Evolutionary conservation across 2,329 filamentous ascomycete genomes (phyloP), one percentile per base, ranked within the genome.

Genomic region (Didymella segeticola): DNA sequence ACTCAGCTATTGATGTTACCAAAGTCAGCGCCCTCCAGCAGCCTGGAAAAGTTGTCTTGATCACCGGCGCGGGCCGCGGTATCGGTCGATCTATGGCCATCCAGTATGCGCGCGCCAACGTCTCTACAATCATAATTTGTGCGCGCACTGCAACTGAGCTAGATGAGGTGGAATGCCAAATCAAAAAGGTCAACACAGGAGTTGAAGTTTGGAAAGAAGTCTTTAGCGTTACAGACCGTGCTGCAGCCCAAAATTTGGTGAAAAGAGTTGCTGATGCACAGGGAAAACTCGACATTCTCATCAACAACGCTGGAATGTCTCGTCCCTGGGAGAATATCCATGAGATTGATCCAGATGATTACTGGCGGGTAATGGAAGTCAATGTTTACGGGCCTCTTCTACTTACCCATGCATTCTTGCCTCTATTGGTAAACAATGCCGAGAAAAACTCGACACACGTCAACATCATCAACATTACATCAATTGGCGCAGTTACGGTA

Each of bases 51-150:
- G 64, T 71, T 4, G 72, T 82, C 39, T 75, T 88, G 52, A 79
- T 87, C 43, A 83, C 79, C 1, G 85, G 84, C 8, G 83, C 80
- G 0, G 82, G 80, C 2, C 80, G 79, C 31, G 83, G 83, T 3
- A 79, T 86, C 29, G 84, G 85, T 5, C 75, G 74, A 2, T 77
- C 79, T 11, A 82, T 79, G 3, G 83, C 83, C 1, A 63, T 82
- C n/a, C 79, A 82, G 8, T 87, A 80, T 60, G 84, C 83, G 19
- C 73, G 73, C 59, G 83, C 84, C 4, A 81, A 81, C 4, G 80
- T 79, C 25, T 76, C 79, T 0, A 67, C 72, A 23, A 83, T 88
- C 51, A 80, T 79, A 14, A 73, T 87, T 17, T 79, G 74, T 6
- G 84, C 83, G 0, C 80, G 85, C 17, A 82, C 79, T 2, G 62